Conservation (phyloP, 2,329 filamentous ascomycete genomes). For the Cytospora paraplurivora region DNA sequence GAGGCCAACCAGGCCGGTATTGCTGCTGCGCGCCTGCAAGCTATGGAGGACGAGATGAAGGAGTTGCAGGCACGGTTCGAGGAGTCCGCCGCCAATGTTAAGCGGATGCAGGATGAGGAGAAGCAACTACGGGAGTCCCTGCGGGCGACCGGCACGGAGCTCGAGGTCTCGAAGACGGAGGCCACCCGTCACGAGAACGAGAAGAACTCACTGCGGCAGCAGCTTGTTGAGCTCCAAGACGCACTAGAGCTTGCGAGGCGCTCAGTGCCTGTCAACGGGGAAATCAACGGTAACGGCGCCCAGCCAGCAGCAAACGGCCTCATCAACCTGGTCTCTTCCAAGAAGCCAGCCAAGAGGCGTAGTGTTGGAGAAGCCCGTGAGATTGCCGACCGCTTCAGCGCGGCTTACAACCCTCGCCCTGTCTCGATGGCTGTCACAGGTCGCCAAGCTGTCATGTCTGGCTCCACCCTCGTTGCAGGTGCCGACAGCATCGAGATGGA, state of each 20-base stretch:
- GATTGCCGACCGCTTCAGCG: constrained; percentile 80
- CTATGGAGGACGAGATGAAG: constrained; percentile 94
- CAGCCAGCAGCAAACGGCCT: constrained; percentile 68
- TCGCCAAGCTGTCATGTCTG: constrained; percentile 68
- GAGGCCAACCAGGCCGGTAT: constrained; percentile 99
- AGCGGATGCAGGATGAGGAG: constrained; percentile 93
- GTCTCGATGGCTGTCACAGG: constrained; percentile 89
- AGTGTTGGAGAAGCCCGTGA: constrained; percentile 88
- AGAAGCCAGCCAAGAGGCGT: constrained; percentile 86
- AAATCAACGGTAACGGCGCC: constrained; percentile 63
- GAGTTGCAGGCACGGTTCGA: constrained; percentile 87
- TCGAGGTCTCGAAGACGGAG: constrained; percentile 76
- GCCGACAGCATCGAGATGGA: constrained; percentile 93
- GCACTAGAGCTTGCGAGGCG: constrained; percentile 87
- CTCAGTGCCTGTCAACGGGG: constrained; percentile 70
- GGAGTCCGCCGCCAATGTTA: constrained; percentile 87
- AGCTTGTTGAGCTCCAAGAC: constrained; percentile 87
- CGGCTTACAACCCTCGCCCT: constrained; percentile 88
- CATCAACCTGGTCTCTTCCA: constrained; percentile 95
- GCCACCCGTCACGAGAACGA: constrained; percentile 80
- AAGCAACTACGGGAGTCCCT: constrained; percentile 81
- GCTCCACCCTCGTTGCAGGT: constrained; percentile 76
- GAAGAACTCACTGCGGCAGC: constrained; percentile 81
- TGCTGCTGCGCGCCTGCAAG: constrained; percentile 82
- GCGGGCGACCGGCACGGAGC: constrained; percentile 74